Conservation (phyloP, 129 eudicot species). For the Flaveria ramosissima region DNA sequence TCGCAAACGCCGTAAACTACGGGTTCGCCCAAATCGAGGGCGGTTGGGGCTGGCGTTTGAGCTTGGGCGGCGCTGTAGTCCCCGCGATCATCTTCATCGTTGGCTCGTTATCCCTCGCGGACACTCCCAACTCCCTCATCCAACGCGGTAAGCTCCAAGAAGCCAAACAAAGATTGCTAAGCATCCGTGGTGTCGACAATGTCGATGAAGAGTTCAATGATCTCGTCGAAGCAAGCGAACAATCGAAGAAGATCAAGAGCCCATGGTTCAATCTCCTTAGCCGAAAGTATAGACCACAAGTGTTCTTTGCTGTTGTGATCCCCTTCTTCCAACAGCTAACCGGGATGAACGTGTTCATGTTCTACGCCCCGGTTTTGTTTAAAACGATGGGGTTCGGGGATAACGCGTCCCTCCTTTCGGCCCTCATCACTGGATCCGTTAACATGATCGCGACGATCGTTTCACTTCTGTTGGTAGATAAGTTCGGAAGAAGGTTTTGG, state of each 20-base stretch:
- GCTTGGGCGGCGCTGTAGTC: constrained; percentile 48
- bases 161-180: constrained; percentile 33
- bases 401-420: constrained; percentile 49
- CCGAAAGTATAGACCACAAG: constrained; percentile 56
- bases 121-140: constrained; percentile 60
- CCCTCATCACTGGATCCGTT: constrained; percentile 49
- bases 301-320: constrained; percentile 38
- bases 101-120: constrained; percentile 45
- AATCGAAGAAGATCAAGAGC: constrained; percentile 36
- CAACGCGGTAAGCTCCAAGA: constrained; percentile 42
- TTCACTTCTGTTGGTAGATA: constrained; percentile 39
- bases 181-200: constrained; percentile 42
- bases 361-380: constrained; percentile 61
- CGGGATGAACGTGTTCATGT: constrained; percentile 65
- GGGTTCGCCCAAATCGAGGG: constrained; percentile 37
- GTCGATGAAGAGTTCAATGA: constrained; percentile 56
- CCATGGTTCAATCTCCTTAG: constrained; percentile 47
- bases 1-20: constrained; percentile 50
- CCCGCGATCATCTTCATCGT: constrained; percentile 52
- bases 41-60: constrained; percentile 58
- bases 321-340: constrained; percentile 65
- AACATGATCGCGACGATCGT: constrained; percentile 45
- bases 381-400: constrained; percentile 56
- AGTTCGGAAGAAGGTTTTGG: constrained; percentile 41
- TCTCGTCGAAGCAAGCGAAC: constrained; percentile 45